Base-by-base conservation (phyloP, 2,329 filamentous ascomycete species). In the Macrophomina tecta region DNA sequence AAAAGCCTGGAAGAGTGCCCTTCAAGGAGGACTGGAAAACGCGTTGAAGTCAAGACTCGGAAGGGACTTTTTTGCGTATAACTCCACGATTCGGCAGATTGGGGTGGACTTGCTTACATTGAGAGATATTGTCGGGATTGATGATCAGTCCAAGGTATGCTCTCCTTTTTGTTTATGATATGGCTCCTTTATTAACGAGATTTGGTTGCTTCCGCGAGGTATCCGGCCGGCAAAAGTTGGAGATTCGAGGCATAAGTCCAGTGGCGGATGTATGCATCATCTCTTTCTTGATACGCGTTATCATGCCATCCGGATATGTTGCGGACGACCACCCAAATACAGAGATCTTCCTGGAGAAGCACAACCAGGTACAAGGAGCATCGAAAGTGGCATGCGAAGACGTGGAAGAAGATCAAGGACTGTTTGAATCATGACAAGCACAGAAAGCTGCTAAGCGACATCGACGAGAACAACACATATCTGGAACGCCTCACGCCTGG, bases 401-500 rank as follows among this genome's bases (percentile, higher is more conserved):
- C 23, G 18, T 64, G 46, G 34, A 51, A 53, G 36, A 64, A 53
- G 23, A 42, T 53, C 34, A 64, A 53, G 9, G 61, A 53, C 4
- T 53, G 48, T 18, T 30, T 64, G 9, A 28, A n/a, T 42, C 23
- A 42, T 42, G 18, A 52, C 42, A 42, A 64, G 61, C 61, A 53
- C 8, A 12, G 30, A 18, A 23, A 34, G 36, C 23, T 42, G 61
- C 36, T 64, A 53, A 38, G 18, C 46, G 36, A 64, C 34, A 64
- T 64, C 16, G 34, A 53, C 9, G n/a, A 28, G 18, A 28, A 49
- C 46, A 52, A 40, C 46, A 52, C 45, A 38, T 32, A 52, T 34
- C 32, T 64, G 34, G 46, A 36, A 42, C 61, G 48, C 16, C 49
- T 64, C n/a, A 52, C n/a, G 61, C 48, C 61, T 52, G 28, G 34